Percentiles rank a stretch among this genome's conserved stretches.
phyloP scores from a whole-genome alignment of 2,329 filamentous ascomycete genomes.

The Colletotrichum aenigma region DNA sequence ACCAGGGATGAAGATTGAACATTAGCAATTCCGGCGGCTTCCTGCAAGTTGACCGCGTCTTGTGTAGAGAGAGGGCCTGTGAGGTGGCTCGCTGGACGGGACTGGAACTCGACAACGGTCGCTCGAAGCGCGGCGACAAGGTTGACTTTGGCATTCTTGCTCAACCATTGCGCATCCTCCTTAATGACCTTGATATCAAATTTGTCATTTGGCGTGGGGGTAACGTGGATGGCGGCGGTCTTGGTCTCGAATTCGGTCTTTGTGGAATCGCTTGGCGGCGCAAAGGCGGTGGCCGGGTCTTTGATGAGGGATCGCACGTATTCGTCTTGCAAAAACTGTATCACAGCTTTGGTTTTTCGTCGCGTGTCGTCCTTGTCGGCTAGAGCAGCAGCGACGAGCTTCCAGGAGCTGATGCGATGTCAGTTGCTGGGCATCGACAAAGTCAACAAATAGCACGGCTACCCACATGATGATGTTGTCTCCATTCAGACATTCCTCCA shows the following conservation, averaged over 20 bases:
- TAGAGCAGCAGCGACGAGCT: conserved; percentile 59
- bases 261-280: conserved; percentile 62
- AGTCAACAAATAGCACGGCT: conserved; percentile 6
- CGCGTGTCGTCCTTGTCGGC: conserved; percentile 61
- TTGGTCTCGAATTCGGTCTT: conserved; percentile 80
- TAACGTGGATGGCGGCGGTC: conserved; percentile 85
- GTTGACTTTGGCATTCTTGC: conserved; percentile 77
- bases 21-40: conserved; percentile 71
- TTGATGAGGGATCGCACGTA: conserved; percentile 72
- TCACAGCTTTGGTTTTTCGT: conserved; percentile 58
- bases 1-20: conserved; percentile 61
- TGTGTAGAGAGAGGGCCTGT: conserved; percentile 76
- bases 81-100: conserved; percentile 74
- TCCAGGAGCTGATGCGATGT: conserved; percentile 60
- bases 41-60: conserved; percentile 76
- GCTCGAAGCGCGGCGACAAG: conserved; percentile 83
- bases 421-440: background rate
- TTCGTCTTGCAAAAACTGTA: conserved; percentile 73
- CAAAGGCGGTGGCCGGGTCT: conserved; percentile 72
- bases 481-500: conserved; percentile 84
- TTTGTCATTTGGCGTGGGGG: conserved; percentile 67
- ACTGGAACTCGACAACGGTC: conserved; percentile 83
- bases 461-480: conserved; percentile 81
- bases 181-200: conserved; percentile 83
- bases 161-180: conserved; percentile 85